Evolutionary conservation across 2,329 filamentous ascomycete species (phyloP).

Genomic region (Cladophialophora exuberans): DNA sequence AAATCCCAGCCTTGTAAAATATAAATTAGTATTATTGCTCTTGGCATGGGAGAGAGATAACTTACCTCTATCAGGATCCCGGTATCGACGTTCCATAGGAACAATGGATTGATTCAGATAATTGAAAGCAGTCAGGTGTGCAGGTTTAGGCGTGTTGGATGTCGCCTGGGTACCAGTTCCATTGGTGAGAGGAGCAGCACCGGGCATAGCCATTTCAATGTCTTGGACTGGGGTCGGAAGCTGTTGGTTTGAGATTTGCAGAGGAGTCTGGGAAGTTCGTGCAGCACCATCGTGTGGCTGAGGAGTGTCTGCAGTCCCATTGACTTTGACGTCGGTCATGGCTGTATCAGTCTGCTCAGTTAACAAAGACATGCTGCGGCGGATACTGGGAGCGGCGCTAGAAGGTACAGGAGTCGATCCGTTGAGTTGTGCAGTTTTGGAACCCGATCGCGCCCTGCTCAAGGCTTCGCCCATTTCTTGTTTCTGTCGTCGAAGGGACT

Average conservation of each 20-base stretch:
- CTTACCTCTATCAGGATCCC: constrained; percentile 54
- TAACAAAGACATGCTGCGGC: constrained; percentile 29
- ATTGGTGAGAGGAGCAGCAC: constrained; percentile 21
- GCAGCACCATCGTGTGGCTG: constrained; percentile 6
- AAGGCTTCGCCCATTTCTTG: constrained; percentile 50
- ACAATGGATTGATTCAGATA: constrained; percentile 35
- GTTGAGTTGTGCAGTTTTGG: constrained; percentile 20
- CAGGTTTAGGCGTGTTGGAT: constrained; percentile 28
- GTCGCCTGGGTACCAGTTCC: constrained; percentile 17
- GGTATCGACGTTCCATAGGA: constrained; percentile 47
- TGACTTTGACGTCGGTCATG: constrained; percentile 26
- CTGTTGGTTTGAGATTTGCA: constrained; percentile 14
- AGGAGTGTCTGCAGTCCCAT: constrained; percentile 9
- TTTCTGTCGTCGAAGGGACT: constrained; percentile 57
- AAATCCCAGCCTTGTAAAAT: constrained; percentile 46
- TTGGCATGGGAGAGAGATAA: constrained; percentile 1
- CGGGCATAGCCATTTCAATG: constrained; percentile 17
- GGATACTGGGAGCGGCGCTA: constrained; percentile 24
- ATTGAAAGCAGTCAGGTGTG: neutral
- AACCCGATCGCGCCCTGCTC: constrained; percentile 25
- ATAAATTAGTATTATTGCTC: neutral
- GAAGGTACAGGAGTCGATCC: constrained; percentile 29
- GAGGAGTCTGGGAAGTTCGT: constrained; percentile 18
- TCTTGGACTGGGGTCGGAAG: constrained; percentile 28
- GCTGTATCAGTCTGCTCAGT: constrained; percentile 25